phyloP scores from a whole-genome alignment of 2,329 filamentous ascomycete genomes.

The Neocucurbitaria cava region DNA sequence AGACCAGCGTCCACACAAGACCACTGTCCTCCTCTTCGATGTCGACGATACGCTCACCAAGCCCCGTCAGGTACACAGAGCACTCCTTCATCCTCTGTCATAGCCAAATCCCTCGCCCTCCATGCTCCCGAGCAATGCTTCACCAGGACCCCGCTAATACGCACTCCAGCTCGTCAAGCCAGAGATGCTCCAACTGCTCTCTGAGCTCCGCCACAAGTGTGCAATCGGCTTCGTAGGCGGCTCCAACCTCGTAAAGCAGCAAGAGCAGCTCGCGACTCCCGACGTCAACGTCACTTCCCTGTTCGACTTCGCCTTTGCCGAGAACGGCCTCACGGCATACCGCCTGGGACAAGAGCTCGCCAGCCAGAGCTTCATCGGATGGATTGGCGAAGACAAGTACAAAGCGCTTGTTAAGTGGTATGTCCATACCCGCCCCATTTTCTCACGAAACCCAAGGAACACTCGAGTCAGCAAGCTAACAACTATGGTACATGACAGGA shows the following conservation, averaged over 20 bases:
- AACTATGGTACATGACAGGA: slow-evolving; percentile 46
- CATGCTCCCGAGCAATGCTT: not conserved
- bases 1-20: slow-evolving; percentile 82
- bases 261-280: slow-evolving; percentile 84
- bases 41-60: slow-evolving; percentile 92
- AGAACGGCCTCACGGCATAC: slow-evolving; percentile 94
- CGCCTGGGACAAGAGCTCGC: slow-evolving; percentile 79
- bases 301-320: slow-evolving; percentile 97
- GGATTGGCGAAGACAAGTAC: slow-evolving; percentile 86
- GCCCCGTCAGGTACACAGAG: slow-evolving; percentile 69
- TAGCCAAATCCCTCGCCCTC: not conserved
- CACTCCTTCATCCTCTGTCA: not conserved
- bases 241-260: slow-evolving; percentile 90
- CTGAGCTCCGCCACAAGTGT: slow-evolving; percentile 81
- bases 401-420: slow-evolving; percentile 74
- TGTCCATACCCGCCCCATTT: slow-evolving; percentile 8
- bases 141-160: slow-evolving; percentile 16
- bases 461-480: slow-evolving; percentile 49
- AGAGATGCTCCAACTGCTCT: slow-evolving; percentile 84
- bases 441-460: not conserved
- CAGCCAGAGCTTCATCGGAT: slow-evolving; percentile 86
- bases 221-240: slow-evolving; percentile 93
- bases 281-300: slow-evolving; percentile 76
- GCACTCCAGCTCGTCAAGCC: slow-evolving; percentile 67
- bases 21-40: slow-evolving; percentile 95